Evolutionary conservation across 345 rosid genomes (phyloP).

Genomic region (Zanthoxylum bungeanum): DNA sequence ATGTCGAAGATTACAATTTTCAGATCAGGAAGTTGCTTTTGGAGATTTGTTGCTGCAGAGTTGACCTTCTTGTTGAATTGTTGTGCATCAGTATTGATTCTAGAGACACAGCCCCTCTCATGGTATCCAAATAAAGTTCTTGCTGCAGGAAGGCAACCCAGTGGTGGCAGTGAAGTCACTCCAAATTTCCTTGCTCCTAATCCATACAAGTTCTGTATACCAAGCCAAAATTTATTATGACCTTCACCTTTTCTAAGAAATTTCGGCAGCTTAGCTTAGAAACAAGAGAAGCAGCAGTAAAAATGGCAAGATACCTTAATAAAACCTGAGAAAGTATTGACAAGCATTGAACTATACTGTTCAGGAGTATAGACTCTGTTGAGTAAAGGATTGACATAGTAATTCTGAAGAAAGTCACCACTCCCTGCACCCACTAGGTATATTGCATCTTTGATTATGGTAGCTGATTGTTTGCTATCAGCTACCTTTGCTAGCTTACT

Average conservation of each 20-base stretch:
- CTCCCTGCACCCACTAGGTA: constrained; percentile 79
- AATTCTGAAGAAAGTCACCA: constrained; percentile 86
- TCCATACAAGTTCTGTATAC: constrained; percentile 48
- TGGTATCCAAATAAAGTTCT: constrained; percentile 67
- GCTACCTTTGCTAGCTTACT: constrained; percentile 61
- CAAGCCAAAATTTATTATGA: background rate
- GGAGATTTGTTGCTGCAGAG: constrained; percentile 52
- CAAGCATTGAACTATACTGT: constrained; percentile 60
- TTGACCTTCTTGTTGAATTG: constrained; percentile 72
- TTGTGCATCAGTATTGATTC: constrained; percentile 68
- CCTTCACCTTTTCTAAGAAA: background rate
- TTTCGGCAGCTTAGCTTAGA: background rate
- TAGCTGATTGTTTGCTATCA: constrained; percentile 49
- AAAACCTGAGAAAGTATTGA: constrained; percentile 49
- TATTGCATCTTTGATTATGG: constrained; percentile 59
- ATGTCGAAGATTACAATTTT: constrained; percentile 83
- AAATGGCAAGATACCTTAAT: constrained; percentile 37
- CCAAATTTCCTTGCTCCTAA: constrained; percentile 85
- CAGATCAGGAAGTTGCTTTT: constrained; percentile 65
- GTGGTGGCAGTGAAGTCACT: constrained; percentile 86
- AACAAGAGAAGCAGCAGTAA: background rate
- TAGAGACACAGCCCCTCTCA: constrained; percentile 58
- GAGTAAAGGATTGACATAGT: constrained; percentile 72
- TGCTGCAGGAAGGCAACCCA: constrained; percentile 87
- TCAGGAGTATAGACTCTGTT: constrained; percentile 58